Evolutionary conservation across 352 stramenopile species (phyloP).

Genomic region (Globisporangium nagaii): DNA sequence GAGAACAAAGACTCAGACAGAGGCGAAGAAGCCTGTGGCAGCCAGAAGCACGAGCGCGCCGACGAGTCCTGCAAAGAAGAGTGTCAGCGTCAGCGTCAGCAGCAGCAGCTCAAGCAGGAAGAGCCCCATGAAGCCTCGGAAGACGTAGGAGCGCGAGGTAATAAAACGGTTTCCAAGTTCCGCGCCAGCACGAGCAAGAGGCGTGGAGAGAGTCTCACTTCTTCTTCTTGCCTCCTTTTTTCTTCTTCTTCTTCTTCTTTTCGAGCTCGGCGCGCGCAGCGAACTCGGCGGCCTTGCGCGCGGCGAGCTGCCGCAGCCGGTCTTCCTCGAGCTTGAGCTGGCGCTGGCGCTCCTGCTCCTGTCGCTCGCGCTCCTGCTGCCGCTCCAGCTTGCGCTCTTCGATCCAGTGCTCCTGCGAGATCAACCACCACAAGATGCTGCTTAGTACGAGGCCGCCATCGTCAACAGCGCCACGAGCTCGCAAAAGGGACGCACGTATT

Average conservation of each 20-base stretch:
- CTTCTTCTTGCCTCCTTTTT: conserved; percentile 54
- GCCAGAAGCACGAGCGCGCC: background rate
- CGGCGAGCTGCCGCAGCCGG: conserved; percentile 54
- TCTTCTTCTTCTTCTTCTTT: conserved; percentile 84
- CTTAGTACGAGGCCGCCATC: background rate
- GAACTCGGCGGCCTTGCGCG: conserved; percentile 66
- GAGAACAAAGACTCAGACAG: conserved; percentile 16
- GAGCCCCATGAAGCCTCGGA: conserved; percentile 1
- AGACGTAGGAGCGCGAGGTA: background rate
- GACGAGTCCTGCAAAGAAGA: conserved; percentile 1
- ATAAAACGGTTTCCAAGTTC: background rate
- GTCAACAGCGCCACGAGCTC: background rate
- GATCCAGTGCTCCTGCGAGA: conserved; percentile 76
- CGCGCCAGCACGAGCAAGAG: background rate
- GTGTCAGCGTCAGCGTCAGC: background rate
- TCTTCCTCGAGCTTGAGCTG: conserved; percentile 57
- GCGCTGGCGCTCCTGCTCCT: conserved; percentile 50
- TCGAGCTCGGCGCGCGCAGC: conserved; percentile 67
- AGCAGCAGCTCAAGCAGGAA: background rate
- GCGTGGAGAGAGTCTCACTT: conserved; percentile 18
- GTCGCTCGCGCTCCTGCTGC: conserved; percentile 31
- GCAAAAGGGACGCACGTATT: conserved; percentile 33
- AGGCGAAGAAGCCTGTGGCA: conserved; percentile 23
- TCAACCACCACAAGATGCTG: background rate
- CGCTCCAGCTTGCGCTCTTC: conserved; percentile 65